Evolutionary conservation across 257 asterid species (phyloP), one percentile per base, ranked within the genome.

Genomic region (Forsythia viridissima): DNA sequence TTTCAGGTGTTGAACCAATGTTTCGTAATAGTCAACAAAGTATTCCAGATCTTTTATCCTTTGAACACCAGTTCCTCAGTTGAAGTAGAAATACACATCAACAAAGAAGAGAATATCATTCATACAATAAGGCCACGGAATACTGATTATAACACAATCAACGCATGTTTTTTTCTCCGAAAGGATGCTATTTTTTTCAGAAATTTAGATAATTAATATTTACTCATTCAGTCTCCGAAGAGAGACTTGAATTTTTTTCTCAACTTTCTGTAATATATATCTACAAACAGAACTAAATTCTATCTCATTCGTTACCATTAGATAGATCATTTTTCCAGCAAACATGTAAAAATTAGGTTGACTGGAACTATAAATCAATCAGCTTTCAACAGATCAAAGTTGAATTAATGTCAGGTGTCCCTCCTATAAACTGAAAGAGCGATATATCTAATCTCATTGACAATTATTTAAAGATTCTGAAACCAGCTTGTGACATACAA

Each of bases 91-190:
- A 43, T 16, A 51, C 42, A 48, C 21, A 66, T 67, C 59, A 71
- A 38, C 72, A 76, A 51, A 57, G 39, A 72, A 61, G 37, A 80
- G 20, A 75, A 2, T 15, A 42, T 72, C 73, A 41, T 18, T 10
- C 21, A 71, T 34, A 7, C 12, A 73, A 46, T 3, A 44, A 73
- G 24, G 30, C 72, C 57, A 70, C 38, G 43, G 42, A 24, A 57
- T 20, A 57, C 3, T 43, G 61, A 16, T 36, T 5, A 44, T 61
- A 59, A 63, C 8, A 48, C 44, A 38, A 38, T 24, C 12, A 38
- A 71, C 43, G 52, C 34, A 20, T 4, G 43, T 42, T 71, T 20
- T 20, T 71, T 57, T 16, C 30, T 43, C 38, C 6, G 37, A 7
- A 46, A 16, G 8, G 65, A 46, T 21, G 10, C 24, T 52, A 21